Evolutionary conservation across 495 filamentous ascomycete species (phyloP).

Genomic region (Penicillium alfredii): DNA sequence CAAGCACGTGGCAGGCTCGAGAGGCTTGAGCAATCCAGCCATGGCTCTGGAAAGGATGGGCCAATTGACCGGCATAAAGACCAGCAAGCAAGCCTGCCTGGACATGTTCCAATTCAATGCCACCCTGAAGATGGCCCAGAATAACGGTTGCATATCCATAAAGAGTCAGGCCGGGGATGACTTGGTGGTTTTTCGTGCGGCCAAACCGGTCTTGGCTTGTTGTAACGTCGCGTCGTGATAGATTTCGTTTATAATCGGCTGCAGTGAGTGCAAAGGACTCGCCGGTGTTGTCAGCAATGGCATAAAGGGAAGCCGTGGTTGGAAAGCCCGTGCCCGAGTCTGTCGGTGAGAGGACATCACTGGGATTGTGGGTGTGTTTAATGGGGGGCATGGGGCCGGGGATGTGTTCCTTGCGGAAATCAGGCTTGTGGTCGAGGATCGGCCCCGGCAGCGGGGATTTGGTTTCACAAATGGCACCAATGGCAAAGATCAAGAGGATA

Average conservation of each 20-base stretch:
- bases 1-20: slow-evolving; percentile 65
- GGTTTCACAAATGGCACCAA: slow-evolving; percentile 76
- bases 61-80: slow-evolving; percentile 82
- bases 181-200: slow-evolving; percentile 63
- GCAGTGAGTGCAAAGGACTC: slow-evolving; percentile 22
- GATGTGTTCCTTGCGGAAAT: slow-evolving; percentile 26
- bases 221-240: slow-evolving; percentile 12
- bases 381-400: slow-evolving; percentile 17
- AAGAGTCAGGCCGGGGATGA: slow-evolving; percentile 83
- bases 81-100: slow-evolving; percentile 84
- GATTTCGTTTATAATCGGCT: slow-evolving; percentile 8
- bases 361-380: slow-evolving; percentile 2
- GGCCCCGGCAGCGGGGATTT: slow-evolving; percentile 54
- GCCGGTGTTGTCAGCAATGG: slow-evolving; percentile 9
- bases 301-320: slow-evolving; percentile 17
- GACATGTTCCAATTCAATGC: slow-evolving; percentile 71
- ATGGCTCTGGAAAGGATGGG: slow-evolving; percentile 82
- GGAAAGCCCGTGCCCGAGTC: slow-evolving; percentile 21
- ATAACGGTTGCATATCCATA: slow-evolving; percentile 83
- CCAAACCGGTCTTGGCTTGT: slow-evolving; percentile 9
- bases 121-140: slow-evolving; percentile 72
- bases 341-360: slow-evolving; percentile 24
- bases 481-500: slow-evolving; percentile 73
- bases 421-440: slow-evolving; percentile 21
- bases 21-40: slow-evolving; percentile 79